Evolutionary conservation across 163 green algal genomes (phyloP), one percentile per base, ranked within the genome.

Genomic region (Volvox carteri): DNA sequence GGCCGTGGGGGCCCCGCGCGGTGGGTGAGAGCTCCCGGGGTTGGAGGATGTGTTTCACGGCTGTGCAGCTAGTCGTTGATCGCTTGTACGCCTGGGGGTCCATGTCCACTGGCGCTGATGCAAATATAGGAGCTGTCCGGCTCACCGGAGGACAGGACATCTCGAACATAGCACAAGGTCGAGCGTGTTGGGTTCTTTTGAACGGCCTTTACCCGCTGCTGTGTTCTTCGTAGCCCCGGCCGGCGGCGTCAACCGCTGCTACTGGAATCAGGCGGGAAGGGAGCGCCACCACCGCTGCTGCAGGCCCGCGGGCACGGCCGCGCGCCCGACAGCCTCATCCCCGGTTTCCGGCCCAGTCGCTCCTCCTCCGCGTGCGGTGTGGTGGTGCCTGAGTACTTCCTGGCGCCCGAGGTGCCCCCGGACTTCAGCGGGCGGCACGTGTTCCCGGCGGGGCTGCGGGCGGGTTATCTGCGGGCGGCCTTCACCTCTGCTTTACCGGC

Each of bases 301-400:
- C 62, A 86, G 56, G 48, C 37, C 60, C 39, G 25, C 18, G 77
- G 52, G 52, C 72, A 84, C 56, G 56, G 54, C 79, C 41, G 79
- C 48, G 30, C 30, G 0, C 75, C 73, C 21, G 42, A 85, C 72
- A 54, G 33, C 23, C 73, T 94, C 86, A 92, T 95, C 44, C 80
- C 93, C 18, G 87, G 87, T 39, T 95, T 95, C 86, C 67, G 35
- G 52, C 84, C 84, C 35, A 75, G 70, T 39, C n/a, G 23, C 37
- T 73, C 56, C 39, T 52, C 77, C 8, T 75, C 60, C 18, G 28
- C 60, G n/a, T n/a, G 58, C n/a, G 81, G 81, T 1, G 81, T 87
- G 81, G 65, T 80, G 30, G 11, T 72, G 9, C 19, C 62, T 33
- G 81, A 54, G 39, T 79, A 58, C 81, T 92, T 86, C 30, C 50